A percentile compares a stretch with the other conserved stretches of the same genome.
Conservation (phyloP, 2,329 filamentous ascomycete genomes). For the Ceratocystis cubensis region DNA sequence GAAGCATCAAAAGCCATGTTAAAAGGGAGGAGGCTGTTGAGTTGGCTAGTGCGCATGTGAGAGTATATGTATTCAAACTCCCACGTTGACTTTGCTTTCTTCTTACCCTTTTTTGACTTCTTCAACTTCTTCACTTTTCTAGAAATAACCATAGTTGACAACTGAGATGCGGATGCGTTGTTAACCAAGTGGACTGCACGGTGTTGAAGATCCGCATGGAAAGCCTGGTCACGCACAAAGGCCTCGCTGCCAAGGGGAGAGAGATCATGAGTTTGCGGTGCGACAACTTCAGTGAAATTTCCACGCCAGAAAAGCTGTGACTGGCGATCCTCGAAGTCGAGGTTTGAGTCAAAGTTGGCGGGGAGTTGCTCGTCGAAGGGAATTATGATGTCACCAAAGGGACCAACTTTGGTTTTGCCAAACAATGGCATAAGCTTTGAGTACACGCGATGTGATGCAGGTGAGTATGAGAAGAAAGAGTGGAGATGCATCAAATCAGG, state of each 20-base stretch:
- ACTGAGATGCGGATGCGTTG: slow-evolving; percentile 39
- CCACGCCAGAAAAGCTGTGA: slow-evolving; percentile 64
- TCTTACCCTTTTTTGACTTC: not conserved
- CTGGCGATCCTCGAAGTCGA: slow-evolving; percentile 47
- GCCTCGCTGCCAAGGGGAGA: slow-evolving; percentile 34
- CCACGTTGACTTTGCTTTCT: not conserved
- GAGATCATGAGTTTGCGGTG: not conserved
- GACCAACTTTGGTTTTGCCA: slow-evolving; percentile 57
- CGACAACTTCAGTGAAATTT: slow-evolving; percentile 14
- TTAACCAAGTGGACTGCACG: slow-evolving; percentile 59
- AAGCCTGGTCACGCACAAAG: slow-evolving; percentile 36
- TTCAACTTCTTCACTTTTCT: slow-evolving; percentile 29
- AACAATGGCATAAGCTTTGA: slow-evolving; percentile 61
- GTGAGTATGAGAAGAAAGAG: slow-evolving; percentile 54
- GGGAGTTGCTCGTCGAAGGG: slow-evolving; percentile 35
- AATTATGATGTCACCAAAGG: slow-evolving; percentile 66
- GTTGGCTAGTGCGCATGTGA: not conserved
- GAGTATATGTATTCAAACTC: slow-evolving; percentile 18
- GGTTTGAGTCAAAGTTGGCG: slow-evolving; percentile 30
- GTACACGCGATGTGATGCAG: slow-evolving; percentile 44
- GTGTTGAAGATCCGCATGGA: slow-evolving; percentile 57
- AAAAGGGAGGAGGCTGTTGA: slow-evolving; percentile 36
- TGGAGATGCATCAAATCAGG: slow-evolving; percentile 64
- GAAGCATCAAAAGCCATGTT: slow-evolving; percentile 20
- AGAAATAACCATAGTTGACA: slow-evolving; percentile 47